These are phyloP conservation scores for Rhipidocladum racemiflorum DNA, from an alignment of 176 grass and related monocot genomes.

Conservation along the genomic window DNA sequence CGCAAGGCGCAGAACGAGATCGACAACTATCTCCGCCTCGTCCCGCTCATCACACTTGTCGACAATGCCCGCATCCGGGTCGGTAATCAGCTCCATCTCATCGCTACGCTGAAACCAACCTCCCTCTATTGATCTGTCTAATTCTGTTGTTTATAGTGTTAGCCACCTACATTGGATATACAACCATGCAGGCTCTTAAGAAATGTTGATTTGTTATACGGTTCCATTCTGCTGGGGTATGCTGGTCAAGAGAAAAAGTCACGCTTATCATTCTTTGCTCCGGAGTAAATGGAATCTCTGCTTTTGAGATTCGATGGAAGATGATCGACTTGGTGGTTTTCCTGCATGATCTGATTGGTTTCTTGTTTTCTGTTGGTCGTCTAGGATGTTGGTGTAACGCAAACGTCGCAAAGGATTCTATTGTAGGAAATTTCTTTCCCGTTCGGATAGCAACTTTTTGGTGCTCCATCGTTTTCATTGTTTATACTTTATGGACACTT, in stretches of 20 bases:
- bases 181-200: constrained; percentile 21
- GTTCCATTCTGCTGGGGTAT: constrained; percentile 14
- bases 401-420: constrained; percentile 20
- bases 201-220: constrained; percentile 12
- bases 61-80: constrained; percentile 78
- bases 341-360: constrained; percentile 15
- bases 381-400: constrained; percentile 10
- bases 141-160: neutral
- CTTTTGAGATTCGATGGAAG: constrained; percentile 29
- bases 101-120: neutral
- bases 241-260: constrained; percentile 11
- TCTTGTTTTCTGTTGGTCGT: constrained; percentile 28
- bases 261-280: neutral
- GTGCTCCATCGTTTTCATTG: constrained; percentile 16
- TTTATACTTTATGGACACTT: neutral
- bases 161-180: neutral
- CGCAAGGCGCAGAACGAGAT: constrained; percentile 86
- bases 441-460: neutral
- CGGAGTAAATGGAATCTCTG: constrained; percentile 14
- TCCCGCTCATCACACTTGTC: constrained; percentile 90
- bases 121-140: constrained; percentile 4
- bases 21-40: constrained; percentile 79
- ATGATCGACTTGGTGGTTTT: constrained; percentile 25
- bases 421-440: neutral
- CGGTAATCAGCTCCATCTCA: constrained; percentile 9